phyloP scores from a whole-genome alignment of 2,329 filamentous ascomycete genomes.

The Neofusicoccum ribis region DNA sequence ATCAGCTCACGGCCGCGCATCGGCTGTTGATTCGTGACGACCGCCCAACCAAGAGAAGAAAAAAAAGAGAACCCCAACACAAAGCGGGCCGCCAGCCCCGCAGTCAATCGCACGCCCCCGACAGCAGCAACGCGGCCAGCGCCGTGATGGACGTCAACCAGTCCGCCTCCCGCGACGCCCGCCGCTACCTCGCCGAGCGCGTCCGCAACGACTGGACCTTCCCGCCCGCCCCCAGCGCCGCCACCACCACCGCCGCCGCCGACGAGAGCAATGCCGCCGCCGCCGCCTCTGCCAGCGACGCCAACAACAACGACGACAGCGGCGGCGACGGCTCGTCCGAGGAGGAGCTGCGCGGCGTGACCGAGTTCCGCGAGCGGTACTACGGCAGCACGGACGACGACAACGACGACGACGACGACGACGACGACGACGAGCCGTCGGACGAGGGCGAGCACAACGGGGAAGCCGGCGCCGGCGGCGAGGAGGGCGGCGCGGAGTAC shows the following conservation, averaged over 20 bases:
- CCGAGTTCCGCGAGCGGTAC: slow-evolving; percentile 45
- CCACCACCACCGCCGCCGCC: neutral
- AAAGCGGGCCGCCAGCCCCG: neutral
- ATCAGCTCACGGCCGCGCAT: neutral
- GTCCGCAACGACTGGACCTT: slow-evolving; percentile 50
- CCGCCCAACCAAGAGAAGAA: too few relatives aligned
- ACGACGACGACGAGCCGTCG: slow-evolving; percentile 29
- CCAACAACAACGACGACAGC: slow-evolving; percentile 32
- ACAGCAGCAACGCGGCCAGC: too few relatives aligned
- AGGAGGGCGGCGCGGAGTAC: slow-evolving; percentile 27
- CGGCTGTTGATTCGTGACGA: too few relatives aligned
- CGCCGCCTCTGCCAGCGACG: neutral
- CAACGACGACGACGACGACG: slow-evolving; percentile 32
- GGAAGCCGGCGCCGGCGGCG: neutral
- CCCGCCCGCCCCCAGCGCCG: slow-evolving; percentile 29
- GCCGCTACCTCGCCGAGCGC: slow-evolving; percentile 42
- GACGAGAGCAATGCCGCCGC: slow-evolving; percentile 20
- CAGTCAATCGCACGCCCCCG: neutral
- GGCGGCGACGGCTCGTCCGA: slow-evolving; percentile 23
- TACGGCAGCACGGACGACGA: slow-evolving; percentile 36
- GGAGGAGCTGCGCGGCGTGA: slow-evolving; percentile 34
- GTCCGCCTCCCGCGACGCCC: slow-evolving; percentile 44
- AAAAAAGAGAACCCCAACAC: too few relatives aligned
- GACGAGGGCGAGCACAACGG: slow-evolving; percentile 7
- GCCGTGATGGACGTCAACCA: slow-evolving; percentile 32